Conservation (phyloP, 305 asterid species). For the Fraxinus baroniana region DNA sequence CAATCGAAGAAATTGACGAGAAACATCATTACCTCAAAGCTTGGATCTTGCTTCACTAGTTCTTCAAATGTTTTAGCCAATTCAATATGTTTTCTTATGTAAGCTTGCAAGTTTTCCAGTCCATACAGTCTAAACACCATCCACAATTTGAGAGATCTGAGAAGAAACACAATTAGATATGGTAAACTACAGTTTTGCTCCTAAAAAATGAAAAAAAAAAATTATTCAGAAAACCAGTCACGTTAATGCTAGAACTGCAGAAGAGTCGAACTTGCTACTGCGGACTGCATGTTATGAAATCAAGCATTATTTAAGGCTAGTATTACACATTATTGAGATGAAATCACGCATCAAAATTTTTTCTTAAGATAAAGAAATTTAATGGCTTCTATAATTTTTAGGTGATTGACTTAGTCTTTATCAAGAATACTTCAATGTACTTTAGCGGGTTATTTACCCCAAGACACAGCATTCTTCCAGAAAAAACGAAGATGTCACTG, state of each 20-base stretch:
- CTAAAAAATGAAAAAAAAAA: neutral
- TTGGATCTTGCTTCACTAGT: constrained; percentile 63
- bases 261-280: neutral
- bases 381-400: neutral
- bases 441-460: neutral
- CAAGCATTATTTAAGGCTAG: neutral
- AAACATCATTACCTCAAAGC: constrained; percentile 65
- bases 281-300: neutral
- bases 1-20: constrained; percentile 3
- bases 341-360: neutral
- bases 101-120: constrained; percentile 74
- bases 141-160: constrained; percentile 92
- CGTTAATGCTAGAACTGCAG: neutral
- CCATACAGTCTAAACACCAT: constrained; percentile 94
- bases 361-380: neutral
- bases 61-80: constrained; percentile 70
- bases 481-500: neutral
- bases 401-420: neutral
- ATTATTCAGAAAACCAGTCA: neutral
- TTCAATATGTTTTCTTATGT: constrained; percentile 76
- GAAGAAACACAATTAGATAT: constrained; percentile 14
- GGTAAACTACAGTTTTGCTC: constrained; percentile 1
- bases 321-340: neutral
- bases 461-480: neutral
- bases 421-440: neutral